These are phyloP conservation scores for Kodamaea sp. DNA, from an alignment of 1,139 yeast genomes.

Conservation along the genomic window DNA sequence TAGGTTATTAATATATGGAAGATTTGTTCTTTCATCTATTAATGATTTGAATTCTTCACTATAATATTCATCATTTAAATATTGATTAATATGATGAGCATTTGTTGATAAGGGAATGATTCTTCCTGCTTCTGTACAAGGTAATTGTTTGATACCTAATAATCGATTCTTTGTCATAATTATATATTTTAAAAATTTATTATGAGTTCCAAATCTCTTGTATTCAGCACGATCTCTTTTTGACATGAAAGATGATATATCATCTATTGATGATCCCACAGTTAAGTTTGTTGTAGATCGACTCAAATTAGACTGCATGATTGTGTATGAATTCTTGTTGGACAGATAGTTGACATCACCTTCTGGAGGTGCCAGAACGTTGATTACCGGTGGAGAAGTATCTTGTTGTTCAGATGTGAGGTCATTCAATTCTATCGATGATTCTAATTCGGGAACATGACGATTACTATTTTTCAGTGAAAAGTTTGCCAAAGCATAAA, in stretches of 20 bases:
- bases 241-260: slow-evolving; percentile 20
- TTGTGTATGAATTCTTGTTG: slow-evolving; percentile 12
- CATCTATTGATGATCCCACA: slow-evolving; percentile 18
- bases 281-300: slow-evolving; percentile 31
- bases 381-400: slow-evolving; percentile 6
- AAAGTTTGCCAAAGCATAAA: slow-evolving; percentile 6
- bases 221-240: slow-evolving; percentile 19
- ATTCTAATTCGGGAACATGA: slow-evolving; percentile 4
- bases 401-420: neutral
- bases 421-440: slow-evolving; percentile 11
- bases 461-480: slow-evolving; percentile 2
- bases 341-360: slow-evolving; percentile 2
- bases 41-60: slow-evolving; percentile 26
- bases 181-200: slow-evolving; percentile 16
- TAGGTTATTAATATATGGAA: slow-evolving; percentile 60
- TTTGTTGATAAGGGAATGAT: slow-evolving; percentile 60
- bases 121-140: slow-evolving; percentile 68
- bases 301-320: slow-evolving; percentile 17
- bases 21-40: slow-evolving; percentile 66
- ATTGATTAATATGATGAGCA: slow-evolving; percentile 25
- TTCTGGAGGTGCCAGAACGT: slow-evolving; percentile 6
- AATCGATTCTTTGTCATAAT: slow-evolving; percentile 28
- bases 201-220: slow-evolving; percentile 17
- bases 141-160: slow-evolving; percentile 41
- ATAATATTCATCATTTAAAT: slow-evolving; percentile 29